Evolutionary conservation across 2,329 filamentous ascomycete species (phyloP), one percentile per base, ranked within the genome.

Genomic region (Botrytis medusae): DNA sequence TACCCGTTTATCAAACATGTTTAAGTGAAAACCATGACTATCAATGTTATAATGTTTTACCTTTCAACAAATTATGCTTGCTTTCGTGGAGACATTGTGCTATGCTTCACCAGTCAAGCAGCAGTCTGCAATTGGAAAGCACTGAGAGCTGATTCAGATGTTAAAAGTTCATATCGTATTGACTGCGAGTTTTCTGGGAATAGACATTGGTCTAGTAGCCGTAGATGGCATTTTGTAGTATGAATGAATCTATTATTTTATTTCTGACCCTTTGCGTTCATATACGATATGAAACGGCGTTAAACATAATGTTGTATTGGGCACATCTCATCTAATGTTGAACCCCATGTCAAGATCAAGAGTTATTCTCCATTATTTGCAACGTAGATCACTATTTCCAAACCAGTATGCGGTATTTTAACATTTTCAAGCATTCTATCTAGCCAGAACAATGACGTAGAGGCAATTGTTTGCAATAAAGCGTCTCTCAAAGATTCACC

Each of bases 1-100:
- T 72, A 72, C 71, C 71, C 71, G 40, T 72, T 72, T 69, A 46
- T 68, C 54, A 72, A 69, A 72, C 32, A 69, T 48, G n/a, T 46
- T 69, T 34, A 25, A 18, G 71, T 60, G 42, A 69, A 68, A 69
- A 4, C 22, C 37, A 65, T 51, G n/a, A 42, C 9, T 57, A 57
- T 57, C 40, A 42, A 37, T 69, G 20, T 37, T 57, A 9, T 16
- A 42, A 22, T 25, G 18, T 57, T 69, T 57, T 32, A 14, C 6
- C n/a, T n/a, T 32, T 10, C 18, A 42, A 69, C 29, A 22, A 59
- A 29, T 4, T 32, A 8, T 42, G 25, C 37, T 5, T 69, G n/a
- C 10, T 42, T 22, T 22, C 3, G 16, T 25, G 10, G 10, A 12
- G 6, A 42, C 29, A 10, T 10, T 18, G 32, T 57, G 3, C 5